Conservation (phyloP, 805 yeast species). For the Candida pseudoglaebosa region DNA sequence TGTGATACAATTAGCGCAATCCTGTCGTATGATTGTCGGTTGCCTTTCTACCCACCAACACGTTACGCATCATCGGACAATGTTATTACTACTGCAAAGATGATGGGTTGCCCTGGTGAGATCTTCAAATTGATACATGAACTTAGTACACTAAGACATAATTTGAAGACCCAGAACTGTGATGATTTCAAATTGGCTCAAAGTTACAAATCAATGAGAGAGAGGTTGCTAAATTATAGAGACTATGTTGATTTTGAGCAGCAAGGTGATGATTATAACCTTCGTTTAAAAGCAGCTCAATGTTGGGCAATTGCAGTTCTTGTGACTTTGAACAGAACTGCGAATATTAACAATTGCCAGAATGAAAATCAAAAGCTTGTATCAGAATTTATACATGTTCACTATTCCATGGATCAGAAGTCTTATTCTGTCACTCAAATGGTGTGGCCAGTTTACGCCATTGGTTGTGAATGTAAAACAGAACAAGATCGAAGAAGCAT, state of each 20-base stretch:
- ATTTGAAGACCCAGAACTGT: conserved; percentile 8
- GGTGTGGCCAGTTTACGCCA: conserved; percentile 59
- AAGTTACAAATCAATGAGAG: conserved; percentile 30
- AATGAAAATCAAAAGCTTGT: conserved; percentile 26
- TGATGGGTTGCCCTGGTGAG: conserved; percentile 63
- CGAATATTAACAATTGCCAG: conserved; percentile 22
- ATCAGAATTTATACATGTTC: conserved; percentile 46
- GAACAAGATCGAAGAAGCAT: conserved; percentile 26
- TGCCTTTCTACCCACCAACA: conserved; percentile 48
- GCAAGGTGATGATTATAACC: conserved; percentile 28
- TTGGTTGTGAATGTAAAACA: conserved; percentile 42
- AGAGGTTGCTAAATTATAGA: conserved; percentile 39
- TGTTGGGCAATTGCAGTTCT: conserved; percentile 49
- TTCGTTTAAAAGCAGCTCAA: conserved; percentile 49
- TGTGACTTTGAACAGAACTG: conserved; percentile 22
- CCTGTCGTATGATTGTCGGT: conserved; percentile 53
- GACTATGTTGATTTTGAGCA: conserved; percentile 36
- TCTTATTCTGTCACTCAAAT: conserved; percentile 54
- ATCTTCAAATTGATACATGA: conserved; percentile 45
- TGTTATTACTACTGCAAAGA: conserved; percentile 43
- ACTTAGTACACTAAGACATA: conserved; percentile 38
- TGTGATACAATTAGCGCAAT: conserved; percentile 55
- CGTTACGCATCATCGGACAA: conserved; percentile 49
- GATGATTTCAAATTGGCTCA: conserved; percentile 8
- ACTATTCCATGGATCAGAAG: conserved; percentile 40